These are phyloP conservation scores for Lachnellula arida DNA, from an alignment of 2,329 filamentous ascomycete species.

Conservation along the genomic window DNA sequence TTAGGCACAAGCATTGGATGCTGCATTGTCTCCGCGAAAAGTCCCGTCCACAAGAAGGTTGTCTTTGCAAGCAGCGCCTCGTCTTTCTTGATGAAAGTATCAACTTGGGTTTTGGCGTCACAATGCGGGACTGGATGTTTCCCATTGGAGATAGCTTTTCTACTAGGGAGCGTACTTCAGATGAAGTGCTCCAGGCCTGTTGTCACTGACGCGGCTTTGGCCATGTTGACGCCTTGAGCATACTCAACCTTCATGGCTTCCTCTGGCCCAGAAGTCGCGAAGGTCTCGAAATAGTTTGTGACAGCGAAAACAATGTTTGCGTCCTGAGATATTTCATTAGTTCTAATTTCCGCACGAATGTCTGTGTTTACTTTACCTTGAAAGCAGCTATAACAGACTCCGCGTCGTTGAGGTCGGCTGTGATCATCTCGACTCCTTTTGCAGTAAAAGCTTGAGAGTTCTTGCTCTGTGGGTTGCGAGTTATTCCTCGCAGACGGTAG, in stretches of 20 bases:
- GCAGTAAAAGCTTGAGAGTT: conserved; percentile 36
- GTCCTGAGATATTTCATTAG: conserved; percentile 23
- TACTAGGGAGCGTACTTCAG: conserved; percentile 38
- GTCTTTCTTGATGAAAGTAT: conserved; percentile 31
- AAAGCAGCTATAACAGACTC: conserved; percentile 39
- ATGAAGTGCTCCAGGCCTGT: conserved; percentile 38
- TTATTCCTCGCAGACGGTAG: conserved; percentile 42
- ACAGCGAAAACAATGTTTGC: conserved; percentile 50
- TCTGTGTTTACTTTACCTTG: conserved; percentile 9
- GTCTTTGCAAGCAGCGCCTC: conserved; percentile 2
- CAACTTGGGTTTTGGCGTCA: conserved; percentile 31
- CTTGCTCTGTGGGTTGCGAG: conserved; percentile 39
- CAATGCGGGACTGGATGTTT: conserved; percentile 34
- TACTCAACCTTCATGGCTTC: conserved; percentile 35
- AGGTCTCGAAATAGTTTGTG: conserved; percentile 52
- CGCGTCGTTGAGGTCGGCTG: conserved; percentile 39
- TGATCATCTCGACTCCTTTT: conserved; percentile 39
- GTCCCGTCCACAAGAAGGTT: conserved; percentile 5
- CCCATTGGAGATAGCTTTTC: conserved; percentile 34
- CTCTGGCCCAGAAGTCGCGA: conserved; percentile 33
- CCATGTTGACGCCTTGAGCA: conserved; percentile 43
- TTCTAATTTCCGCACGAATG: background rate
- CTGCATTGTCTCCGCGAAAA: conserved; percentile 1
- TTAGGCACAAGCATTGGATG: background rate
- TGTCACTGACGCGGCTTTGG: conserved; percentile 34